These are phyloP conservation scores for Biscogniauxia mediterranea DNA, from an alignment of 2,329 filamentous ascomycete genomes.

Conservation along the genomic window DNA sequence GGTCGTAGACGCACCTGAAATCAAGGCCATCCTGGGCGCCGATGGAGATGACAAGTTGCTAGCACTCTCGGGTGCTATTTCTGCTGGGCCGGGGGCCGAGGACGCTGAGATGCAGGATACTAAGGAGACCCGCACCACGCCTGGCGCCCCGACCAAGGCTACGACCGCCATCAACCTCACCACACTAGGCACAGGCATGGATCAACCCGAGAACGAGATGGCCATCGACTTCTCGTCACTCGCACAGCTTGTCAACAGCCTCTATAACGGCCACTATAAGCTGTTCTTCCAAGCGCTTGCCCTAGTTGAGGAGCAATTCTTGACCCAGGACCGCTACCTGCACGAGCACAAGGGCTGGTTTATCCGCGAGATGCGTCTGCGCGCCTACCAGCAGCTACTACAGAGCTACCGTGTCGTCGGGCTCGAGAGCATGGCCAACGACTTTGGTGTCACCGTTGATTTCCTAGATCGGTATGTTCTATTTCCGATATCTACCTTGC, in stretches of 20 bases:
- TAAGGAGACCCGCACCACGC: slow-evolving; percentile 50
- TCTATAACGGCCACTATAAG: slow-evolving; percentile 94
- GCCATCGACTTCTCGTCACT: slow-evolving; percentile 87
- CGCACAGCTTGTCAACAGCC: slow-evolving; percentile 80
- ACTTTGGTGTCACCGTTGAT: slow-evolving; percentile 95
- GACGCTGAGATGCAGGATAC: slow-evolving; percentile 72
- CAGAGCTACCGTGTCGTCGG: slow-evolving; percentile 97
- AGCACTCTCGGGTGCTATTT: slow-evolving; percentile 75
- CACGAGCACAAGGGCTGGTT: slow-evolving; percentile 97
- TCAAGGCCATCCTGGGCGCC: slow-evolving; percentile 86
- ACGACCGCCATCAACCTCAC: slow-evolving; percentile 85
- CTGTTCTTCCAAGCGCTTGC: slow-evolving; percentile 89
- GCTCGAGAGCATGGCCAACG: slow-evolving; percentile 93
- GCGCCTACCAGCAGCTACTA: slow-evolving; percentile 93
- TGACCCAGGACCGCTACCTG: slow-evolving; percentile 91
- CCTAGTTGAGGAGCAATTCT: slow-evolving; percentile 87
- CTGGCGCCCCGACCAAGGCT: slow-evolving; percentile 44
- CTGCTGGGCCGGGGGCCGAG: slow-evolving; percentile 73
- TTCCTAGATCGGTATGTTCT: slow-evolving; percentile 82
- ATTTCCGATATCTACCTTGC: too few species aligned
- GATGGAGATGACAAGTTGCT: slow-evolving; percentile 84
- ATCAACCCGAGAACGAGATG: slow-evolving; percentile 74
- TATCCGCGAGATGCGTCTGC: slow-evolving; percentile 95
- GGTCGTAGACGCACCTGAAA: slow-evolving; percentile 96
- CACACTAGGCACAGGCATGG: slow-evolving; percentile 68